These are phyloP conservation scores for Annulohypoxylon moriforme DNA, from an alignment of 495 filamentous ascomycete genomes.

Conservation along the genomic window DNA sequence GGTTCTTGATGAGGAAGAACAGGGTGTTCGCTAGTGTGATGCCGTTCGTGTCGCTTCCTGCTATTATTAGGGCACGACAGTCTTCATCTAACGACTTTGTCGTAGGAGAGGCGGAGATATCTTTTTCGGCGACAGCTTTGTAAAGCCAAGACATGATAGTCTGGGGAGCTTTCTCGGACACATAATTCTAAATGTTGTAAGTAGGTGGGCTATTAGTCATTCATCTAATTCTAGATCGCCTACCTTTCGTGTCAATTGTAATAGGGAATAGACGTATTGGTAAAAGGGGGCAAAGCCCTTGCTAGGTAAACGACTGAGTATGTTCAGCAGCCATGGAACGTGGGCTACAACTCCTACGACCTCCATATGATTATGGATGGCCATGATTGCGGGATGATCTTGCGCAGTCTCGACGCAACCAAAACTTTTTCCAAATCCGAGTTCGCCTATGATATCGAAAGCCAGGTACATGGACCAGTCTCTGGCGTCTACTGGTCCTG, in stretches of 20 bases:
- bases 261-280: constrained; percentile 17
- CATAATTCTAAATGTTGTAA: constrained; percentile 8
- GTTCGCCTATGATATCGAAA: constrained; percentile 46
- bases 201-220: neutral
- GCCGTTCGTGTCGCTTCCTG: constrained; percentile 43
- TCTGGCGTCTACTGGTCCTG: constrained; percentile 40
- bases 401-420: constrained; percentile 52
- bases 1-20: constrained; percentile 35
- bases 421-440: constrained; percentile 47
- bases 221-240: neutral
- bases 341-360: constrained; percentile 48
- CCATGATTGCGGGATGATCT: constrained; percentile 46
- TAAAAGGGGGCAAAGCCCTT: constrained; percentile 19
- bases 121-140: constrained; percentile 37
- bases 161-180: constrained; percentile 25
- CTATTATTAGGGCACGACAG: constrained; percentile 31
- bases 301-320: constrained; percentile 25
- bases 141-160: constrained; percentile 45
- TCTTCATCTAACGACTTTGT: constrained; percentile 30
- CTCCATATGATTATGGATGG: constrained; percentile 49
- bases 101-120: constrained; percentile 33
- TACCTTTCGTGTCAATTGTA: constrained; percentile 30
- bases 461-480: constrained; percentile 49
- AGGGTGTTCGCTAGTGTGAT: constrained; percentile 20
- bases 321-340: constrained; percentile 52